Evolutionary conservation across 306 rosid species (phyloP), one percentile per base, ranked within the genome.

Genomic region (Hylodesmum podocarpum): DNA sequence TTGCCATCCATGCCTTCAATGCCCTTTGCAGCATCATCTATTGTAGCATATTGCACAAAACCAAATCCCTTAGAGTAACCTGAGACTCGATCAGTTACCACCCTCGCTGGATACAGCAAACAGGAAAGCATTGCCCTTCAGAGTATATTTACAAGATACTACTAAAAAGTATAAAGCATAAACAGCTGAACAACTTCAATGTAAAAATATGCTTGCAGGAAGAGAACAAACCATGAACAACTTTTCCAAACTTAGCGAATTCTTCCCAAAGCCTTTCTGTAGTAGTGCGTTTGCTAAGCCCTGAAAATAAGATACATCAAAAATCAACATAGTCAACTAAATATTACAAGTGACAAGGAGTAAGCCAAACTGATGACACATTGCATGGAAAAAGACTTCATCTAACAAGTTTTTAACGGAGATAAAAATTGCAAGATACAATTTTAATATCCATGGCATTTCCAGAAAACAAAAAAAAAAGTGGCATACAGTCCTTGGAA

Each of bases 1-100:
- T 88, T 83, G 59, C 99, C 99, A 87, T 95, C 96, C 99, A 95
- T 95, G 79, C 99, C 99, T 74, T 90, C 88, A 28, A 90, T 95
- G 75, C 99, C 97, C 81, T 88, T 89, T 54, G 84, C 87, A 51
- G 99, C 97, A 41, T 81, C 99, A 69, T 90, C 97, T 73, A 92
- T 53, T 46, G 88, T 90, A 18, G 92, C 84, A 89, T 92, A 92
- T 36, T 58, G 86, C 69, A 95, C 99, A 81, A 95, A 95, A 83
- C 99, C 99, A 76, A 88, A 95, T 12, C 97, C 99, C 84, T 90
- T 95, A 18, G 97, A 92, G 76, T 85, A 95, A 74, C 99, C 99
- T 6, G 99, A 86, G 68, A 47, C 94, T 51, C 94, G 79, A 84
- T 95, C 99, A 40, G 97, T 88, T 76, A 92, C 97, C 59, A 95